Conservation (phyloP, 2,329 filamentous ascomycete genomes). For the Penicillium italicum region DNA sequence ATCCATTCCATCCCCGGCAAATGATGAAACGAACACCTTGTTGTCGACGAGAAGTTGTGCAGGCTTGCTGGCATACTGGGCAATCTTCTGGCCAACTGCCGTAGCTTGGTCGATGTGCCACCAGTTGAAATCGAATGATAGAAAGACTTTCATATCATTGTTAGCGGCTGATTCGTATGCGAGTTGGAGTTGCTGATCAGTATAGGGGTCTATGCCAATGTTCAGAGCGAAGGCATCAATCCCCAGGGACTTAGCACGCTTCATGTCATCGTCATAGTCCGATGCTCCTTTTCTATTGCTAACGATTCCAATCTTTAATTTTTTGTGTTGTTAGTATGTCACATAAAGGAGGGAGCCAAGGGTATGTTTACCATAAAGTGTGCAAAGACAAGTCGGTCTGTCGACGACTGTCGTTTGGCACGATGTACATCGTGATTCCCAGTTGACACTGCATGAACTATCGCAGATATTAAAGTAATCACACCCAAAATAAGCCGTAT, state of each 20-base stretch:
- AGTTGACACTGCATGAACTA: not conserved
- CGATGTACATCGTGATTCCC: not conserved
- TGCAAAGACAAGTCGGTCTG: constrained; percentile 38
- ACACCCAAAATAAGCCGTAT: not conserved
- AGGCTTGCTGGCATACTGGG: constrained; percentile 43
- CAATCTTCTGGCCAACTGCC: constrained; percentile 46
- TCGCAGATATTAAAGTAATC: not conserved
- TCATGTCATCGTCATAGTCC: constrained; percentile 50
- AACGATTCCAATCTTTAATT: constrained; percentile 44
- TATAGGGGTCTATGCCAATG: constrained; percentile 46
- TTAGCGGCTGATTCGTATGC: constrained; percentile 50
- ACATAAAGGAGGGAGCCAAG: too few relatives aligned
- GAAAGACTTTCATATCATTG: constrained; percentile 51
- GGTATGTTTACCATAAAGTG: constrained; percentile 40
- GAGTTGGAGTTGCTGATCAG: constrained; percentile 45
- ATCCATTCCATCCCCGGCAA: constrained; percentile 49
- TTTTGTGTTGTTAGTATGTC: not conserved
- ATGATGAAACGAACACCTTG: constrained; percentile 54
- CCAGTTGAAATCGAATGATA: constrained; percentile 57
- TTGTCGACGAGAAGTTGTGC: constrained; percentile 50
- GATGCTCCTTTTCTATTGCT: constrained; percentile 42
- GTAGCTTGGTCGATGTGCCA: constrained; percentile 39
- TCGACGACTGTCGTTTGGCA: not conserved
- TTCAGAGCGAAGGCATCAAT: constrained; percentile 53
- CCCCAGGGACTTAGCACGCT: constrained; percentile 41